These are phyloP conservation scores for Flammula alnicola DNA, from an alignment of 1,284 basidiomycete genomes.

Conservation along the genomic window DNA sequence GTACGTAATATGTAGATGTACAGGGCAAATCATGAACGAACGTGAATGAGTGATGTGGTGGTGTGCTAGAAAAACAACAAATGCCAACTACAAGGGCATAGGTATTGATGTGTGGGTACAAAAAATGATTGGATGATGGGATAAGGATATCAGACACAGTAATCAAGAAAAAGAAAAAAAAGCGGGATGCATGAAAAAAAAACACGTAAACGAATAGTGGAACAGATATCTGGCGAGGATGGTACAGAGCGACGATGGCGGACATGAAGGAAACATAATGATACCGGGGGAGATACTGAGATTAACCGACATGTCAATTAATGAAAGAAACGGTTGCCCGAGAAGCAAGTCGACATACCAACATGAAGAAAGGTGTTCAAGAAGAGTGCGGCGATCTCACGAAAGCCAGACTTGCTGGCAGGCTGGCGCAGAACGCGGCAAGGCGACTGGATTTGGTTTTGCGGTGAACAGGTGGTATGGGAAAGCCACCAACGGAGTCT, in stretches of 20 bases:
- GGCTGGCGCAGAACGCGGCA: slow-evolving; percentile 29
- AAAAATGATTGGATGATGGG: no score
- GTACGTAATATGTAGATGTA: background rate
- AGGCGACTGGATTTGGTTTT: slow-evolving; percentile 23
- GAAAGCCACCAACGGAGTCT: slow-evolving; percentile 34
- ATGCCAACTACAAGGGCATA: background rate
- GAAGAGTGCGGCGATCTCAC: slow-evolving; percentile 17
- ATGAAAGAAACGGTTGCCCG: slow-evolving; percentile 9
- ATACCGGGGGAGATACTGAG: background rate
- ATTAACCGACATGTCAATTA: slow-evolving; percentile 12
- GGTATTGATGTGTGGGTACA: no score
- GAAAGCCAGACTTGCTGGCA: slow-evolving; percentile 26
- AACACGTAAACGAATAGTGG: no score
- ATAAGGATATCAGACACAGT: no score
- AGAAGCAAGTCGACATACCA: slow-evolving; percentile 23
- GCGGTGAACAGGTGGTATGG: slow-evolving; percentile 26
- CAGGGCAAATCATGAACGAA: background rate
- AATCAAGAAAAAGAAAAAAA: no score
- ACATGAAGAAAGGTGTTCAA: slow-evolving; percentile 14
- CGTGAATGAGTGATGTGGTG: background rate
- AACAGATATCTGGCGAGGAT: no score
- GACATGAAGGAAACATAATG: background rate
- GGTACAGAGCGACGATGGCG: no score
- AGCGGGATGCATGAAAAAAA: no score
- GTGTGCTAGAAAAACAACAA: background rate